phyloP scores from a whole-genome alignment of 352 stramenopile genomes.

The Pythium chondricola region DNA sequence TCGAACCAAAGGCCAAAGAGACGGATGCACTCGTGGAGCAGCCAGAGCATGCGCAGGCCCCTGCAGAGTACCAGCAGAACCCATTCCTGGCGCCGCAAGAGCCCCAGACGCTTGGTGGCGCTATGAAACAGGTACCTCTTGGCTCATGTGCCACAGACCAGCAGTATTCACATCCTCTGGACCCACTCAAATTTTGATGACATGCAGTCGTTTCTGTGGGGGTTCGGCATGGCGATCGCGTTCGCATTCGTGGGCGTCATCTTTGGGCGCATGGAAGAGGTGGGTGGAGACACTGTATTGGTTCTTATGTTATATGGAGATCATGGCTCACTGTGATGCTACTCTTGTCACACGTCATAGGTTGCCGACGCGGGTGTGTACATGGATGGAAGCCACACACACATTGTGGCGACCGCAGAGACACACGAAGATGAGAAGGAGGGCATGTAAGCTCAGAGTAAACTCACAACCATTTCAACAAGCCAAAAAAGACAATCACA shows the following conservation, averaged over 20 bases:
- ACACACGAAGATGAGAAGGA: too few species aligned
- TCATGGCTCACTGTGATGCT: too few species aligned
- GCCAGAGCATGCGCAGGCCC: conserved; percentile 12
- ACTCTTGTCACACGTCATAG: too few species aligned
- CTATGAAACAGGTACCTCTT: conserved; percentile 55
- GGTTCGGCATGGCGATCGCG: conserved; percentile 66
- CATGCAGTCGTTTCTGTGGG: conserved; percentile 76
- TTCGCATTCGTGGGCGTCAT: conserved; percentile 68
- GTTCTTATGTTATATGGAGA: background rate
- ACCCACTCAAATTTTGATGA: background rate
- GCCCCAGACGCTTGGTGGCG: conserved; percentile 50
- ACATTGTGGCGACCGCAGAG: too few species aligned
- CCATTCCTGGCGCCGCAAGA: conserved; percentile 10
- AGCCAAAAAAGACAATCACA: too few species aligned
- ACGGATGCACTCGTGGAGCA: conserved; percentile 33
- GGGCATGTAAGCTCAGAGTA: too few species aligned
- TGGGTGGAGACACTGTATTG: conserved; percentile 9
- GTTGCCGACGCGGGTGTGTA: too few species aligned
- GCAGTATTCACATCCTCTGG: background rate
- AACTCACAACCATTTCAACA: too few species aligned
- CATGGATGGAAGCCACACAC: too few species aligned
- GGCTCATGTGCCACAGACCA: too few species aligned
- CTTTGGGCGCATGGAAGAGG: conserved; percentile 65
- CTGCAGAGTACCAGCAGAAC: conserved; percentile 28
- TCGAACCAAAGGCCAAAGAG: conserved; percentile 32